These are phyloP conservation scores for Metschnikowia gruessii DNA, from an alignment of 805 yeast species.

Conservation along the genomic window DNA sequence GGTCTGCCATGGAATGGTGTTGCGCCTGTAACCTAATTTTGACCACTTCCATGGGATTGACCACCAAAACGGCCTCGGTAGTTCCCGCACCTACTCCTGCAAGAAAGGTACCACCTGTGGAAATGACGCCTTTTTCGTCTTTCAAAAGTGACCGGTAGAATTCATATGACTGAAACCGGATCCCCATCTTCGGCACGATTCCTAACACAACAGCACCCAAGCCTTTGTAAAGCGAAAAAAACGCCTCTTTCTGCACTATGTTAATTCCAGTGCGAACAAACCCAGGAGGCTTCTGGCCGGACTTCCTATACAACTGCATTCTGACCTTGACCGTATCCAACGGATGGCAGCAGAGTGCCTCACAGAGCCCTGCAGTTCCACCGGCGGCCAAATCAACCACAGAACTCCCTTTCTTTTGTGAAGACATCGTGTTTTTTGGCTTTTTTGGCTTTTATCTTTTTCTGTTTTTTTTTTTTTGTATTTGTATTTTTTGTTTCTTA, in stretches of 20 bases:
- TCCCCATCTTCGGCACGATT: constrained; percentile 97
- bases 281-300: constrained; percentile 79
- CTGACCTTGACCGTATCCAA: constrained; percentile 95
- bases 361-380: constrained; percentile 95
- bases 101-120: constrained; percentile 73
- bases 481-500: no score
- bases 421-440: constrained; percentile 17
- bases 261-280: constrained; percentile 76
- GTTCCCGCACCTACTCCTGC: constrained; percentile 98
- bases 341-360: constrained; percentile 98
- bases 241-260: constrained; percentile 76
- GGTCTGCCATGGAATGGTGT: constrained; percentile 84
- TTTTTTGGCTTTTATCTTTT: no score
- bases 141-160: constrained; percentile 71
- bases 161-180: constrained; percentile 92
- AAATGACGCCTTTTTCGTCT: constrained; percentile 59
- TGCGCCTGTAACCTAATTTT: constrained; percentile 96
- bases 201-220: constrained; percentile 97
- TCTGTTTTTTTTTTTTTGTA: background rate
- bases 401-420: constrained; percentile 36
- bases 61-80: constrained; percentile 91
- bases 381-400: constrained; percentile 81
- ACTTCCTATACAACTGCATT: constrained; percentile 83
- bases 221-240: constrained; percentile 88
- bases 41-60: constrained; percentile 96